Evolutionary conservation across 2,329 filamentous ascomycete genomes (phyloP), one percentile per base, ranked within the genome.

Genomic region (Colletotrichum cordylinicola): DNA sequence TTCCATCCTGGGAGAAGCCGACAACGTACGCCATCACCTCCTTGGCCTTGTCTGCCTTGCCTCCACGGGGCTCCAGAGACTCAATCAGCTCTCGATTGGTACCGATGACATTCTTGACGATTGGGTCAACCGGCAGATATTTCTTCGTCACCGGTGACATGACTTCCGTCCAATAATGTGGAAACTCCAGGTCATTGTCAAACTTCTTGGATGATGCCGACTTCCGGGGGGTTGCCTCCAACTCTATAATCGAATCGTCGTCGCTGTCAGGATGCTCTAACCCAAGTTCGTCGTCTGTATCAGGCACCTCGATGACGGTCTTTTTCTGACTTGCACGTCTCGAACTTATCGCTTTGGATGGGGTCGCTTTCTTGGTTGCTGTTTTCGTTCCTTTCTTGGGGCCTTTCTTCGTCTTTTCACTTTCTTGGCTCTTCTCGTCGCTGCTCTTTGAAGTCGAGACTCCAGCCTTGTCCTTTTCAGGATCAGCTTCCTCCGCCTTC

Each of bases 131-230:
- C 0, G 96, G 90, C 10, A 97, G 89, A 72, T 94, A 96, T 65
- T 92, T 95, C 70, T 95, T 91, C 0, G 95, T 96, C 5, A 95
- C 89, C 3, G 95, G 94, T 0, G 96, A 98, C 3, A 97, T 88
- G 4, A 95, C 94, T 83, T 99, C 97, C 0, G 94, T 94, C 97
- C 97, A 99, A 83, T 98, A 98, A 67, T 94, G 94, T 2, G 97
- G 96, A 78, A 93, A 97, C 4, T 93, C 91, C 33, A 98, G 88
- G 79, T 98, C 96, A 24, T 90, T 88, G 79, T 98, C 95, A 79
- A 93, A 94, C 70, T 89, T 88, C 74, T 88, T 89, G 31, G 81
- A 80, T 65, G 81, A 82, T 8, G 79, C 80, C 52, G 83, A 84
- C 78, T 85, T 89, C 67, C 83, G 84, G 7, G 86, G 84, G 4